These are phyloP conservation scores for Aureobasidium lini DNA, from an alignment of 2,329 filamentous ascomycete genomes.

Conservation along the genomic window DNA sequence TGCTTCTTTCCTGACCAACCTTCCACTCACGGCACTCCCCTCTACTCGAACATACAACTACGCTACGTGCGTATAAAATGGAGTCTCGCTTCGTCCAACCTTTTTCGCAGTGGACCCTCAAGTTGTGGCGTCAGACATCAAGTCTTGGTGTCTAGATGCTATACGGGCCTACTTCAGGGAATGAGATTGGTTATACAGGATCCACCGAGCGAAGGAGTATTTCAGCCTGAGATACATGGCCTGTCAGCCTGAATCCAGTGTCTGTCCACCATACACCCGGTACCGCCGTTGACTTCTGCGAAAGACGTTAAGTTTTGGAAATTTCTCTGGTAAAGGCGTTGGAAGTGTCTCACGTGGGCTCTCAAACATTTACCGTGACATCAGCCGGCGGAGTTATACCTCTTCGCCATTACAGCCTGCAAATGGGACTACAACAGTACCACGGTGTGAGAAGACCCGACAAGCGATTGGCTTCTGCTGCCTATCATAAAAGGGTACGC, in stretches of 20 bases:
- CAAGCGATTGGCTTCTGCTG: neutral
- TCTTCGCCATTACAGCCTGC: neutral
- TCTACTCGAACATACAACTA: neutral
- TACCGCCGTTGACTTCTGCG: neutral
- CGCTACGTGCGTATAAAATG: neutral
- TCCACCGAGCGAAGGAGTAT: neutral
- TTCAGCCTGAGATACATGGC: neutral
- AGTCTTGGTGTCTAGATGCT: neutral
- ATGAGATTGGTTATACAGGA: neutral
- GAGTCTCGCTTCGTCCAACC: too few relatives aligned
- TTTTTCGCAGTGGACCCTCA: neutral
- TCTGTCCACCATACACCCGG: neutral
- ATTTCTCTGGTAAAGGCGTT: conserved; percentile 1
- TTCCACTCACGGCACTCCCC: neutral
- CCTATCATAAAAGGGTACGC: neutral
- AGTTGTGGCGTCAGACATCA: neutral
- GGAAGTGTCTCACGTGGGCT: neutral
- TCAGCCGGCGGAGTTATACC: neutral
- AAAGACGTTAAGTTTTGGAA: neutral
- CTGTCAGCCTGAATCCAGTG: neutral
- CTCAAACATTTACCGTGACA: neutral
- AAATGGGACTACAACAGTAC: neutral
- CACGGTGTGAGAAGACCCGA: neutral
- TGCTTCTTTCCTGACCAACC: neutral
- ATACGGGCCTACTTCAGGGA: neutral